phyloP scores from a whole-genome alignment of 805 yeast species.

The Candida piceae region DNA sequence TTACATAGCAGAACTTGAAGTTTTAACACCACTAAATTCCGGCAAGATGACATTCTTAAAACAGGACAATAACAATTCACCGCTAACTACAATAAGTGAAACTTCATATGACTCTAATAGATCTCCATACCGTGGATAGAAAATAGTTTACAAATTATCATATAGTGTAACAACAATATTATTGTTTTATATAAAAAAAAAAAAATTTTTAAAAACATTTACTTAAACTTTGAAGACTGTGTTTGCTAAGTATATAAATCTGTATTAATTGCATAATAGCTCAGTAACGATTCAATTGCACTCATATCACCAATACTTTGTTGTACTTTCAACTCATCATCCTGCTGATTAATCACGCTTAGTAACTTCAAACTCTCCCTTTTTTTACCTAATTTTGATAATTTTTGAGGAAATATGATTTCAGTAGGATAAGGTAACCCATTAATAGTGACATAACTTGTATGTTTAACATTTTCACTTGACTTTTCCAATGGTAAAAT shows the following conservation, averaged over 20 bases:
- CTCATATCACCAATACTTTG: not conserved
- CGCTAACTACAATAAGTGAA: constrained; percentile 28
- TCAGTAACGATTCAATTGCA: not conserved
- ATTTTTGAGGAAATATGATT: constrained; percentile 25
- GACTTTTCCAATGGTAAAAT: constrained; percentile 5
- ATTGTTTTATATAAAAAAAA: no score
- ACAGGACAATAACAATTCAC: constrained; percentile 13
- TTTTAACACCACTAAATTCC: constrained; percentile 16
- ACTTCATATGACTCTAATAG: constrained; percentile 21
- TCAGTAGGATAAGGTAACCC: constrained; percentile 27
- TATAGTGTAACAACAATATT: no score
- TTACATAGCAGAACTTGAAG: constrained; percentile 4
- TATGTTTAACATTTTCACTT: constrained; percentile 2
- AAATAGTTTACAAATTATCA: no score
- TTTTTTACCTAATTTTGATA: constrained; percentile 12
- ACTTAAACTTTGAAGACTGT: no score
- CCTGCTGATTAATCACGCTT: not conserved
- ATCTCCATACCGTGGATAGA: constrained; percentile 10
- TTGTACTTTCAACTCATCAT: not conserved
- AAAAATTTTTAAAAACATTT: no score
- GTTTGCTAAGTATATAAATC: no score
- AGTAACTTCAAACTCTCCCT: constrained; percentile 1
- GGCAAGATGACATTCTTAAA: constrained; percentile 7
- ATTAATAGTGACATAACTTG: constrained; percentile 20
- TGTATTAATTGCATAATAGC: not conserved